Percentiles rank a stretch among this genome's conserved stretches.
phyloP scores from a whole-genome alignment of 2,329 filamentous ascomycete genomes.

The Penicillium sp. region DNA sequence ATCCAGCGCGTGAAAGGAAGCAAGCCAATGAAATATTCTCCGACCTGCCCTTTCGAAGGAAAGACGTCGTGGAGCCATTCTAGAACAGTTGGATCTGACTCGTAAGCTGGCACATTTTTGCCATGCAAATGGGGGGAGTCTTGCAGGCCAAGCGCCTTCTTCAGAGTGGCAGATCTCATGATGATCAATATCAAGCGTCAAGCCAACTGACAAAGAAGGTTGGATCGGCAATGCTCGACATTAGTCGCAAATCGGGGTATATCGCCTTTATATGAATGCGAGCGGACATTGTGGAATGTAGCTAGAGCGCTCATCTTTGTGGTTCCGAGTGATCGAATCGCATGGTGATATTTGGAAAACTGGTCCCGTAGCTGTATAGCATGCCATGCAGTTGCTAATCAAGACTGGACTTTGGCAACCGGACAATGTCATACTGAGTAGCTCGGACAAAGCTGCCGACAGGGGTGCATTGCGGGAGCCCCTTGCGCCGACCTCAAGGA shows the following conservation, averaged over 20 bases:
- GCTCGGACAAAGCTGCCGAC: background rate
- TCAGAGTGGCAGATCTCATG: constrained; percentile 1
- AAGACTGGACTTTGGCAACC: background rate
- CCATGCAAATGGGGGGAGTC: background rate
- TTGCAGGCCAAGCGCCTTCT: constrained; percentile 2
- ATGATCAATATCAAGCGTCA: background rate
- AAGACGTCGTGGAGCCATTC: constrained; percentile 6
- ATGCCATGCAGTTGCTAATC: background rate
- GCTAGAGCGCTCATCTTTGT: background rate
- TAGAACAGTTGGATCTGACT: constrained; percentile 8
- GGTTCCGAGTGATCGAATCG: background rate
- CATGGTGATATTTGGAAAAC: background rate
- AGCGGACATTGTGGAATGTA: background rate
- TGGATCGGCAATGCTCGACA: background rate
- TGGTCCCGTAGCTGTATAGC: background rate
- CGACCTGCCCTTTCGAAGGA: background rate
- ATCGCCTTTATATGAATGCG: background rate
- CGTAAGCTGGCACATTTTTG: background rate
- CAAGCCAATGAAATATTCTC: constrained; percentile 2
- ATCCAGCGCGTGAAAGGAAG: constrained; percentile 11
- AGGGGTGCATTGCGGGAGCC: background rate
- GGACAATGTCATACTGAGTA: background rate
- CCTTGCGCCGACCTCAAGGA: background rate
- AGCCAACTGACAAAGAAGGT: background rate
- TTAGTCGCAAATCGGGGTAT: background rate